Evolutionary conservation across 495 filamentous ascomycete species (phyloP).

Genomic region (Penicillium egyptiacum): DNA sequence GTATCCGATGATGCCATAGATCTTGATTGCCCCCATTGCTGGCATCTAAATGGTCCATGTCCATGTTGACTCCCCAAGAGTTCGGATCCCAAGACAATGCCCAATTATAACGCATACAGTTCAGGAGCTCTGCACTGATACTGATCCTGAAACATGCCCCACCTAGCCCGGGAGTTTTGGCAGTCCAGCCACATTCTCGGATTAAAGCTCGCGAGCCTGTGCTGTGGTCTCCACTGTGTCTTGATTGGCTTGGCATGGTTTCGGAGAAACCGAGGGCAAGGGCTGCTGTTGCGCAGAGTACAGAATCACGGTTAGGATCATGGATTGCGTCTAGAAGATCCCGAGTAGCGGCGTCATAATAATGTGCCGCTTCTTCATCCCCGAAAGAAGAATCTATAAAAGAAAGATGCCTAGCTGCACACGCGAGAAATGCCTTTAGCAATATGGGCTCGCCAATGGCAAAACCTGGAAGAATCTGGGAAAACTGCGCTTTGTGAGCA

Average conservation of each 20-base stretch:
- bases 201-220: constrained; percentile 84
- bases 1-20: constrained; percentile 85
- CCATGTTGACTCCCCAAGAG: constrained; percentile 86
- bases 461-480: constrained; percentile 75
- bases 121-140: constrained; percentile 83
- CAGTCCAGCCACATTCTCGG: constrained; percentile 88
- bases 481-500: constrained; percentile 57
- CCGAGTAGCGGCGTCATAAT: constrained; percentile 79
- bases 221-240: constrained; percentile 82
- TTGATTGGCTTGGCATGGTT: constrained; percentile 76
- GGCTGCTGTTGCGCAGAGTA: constrained; percentile 85
- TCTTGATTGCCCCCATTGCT: constrained; percentile 62
- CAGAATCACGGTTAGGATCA: constrained; percentile 78
- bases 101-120: constrained; percentile 86
- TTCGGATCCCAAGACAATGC: constrained; percentile 88
- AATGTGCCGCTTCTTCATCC: constrained; percentile 74
- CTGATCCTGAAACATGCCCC: constrained; percentile 95
- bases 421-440: constrained; percentile 87
- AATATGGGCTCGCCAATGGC: constrained; percentile 84
- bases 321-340: constrained; percentile 71
- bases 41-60: constrained; percentile 54
- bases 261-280: constrained; percentile 91
- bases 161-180: constrained; percentile 73
- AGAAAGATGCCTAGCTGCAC: constrained; percentile 78
- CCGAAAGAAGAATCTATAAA: constrained; percentile 67